A percentile compares a stretch with the other conserved stretches of the same genome.
These are phyloP conservation scores for Gracilaria gracilis DNA, from an alignment of 23 red algal species.

Conservation along the genomic window DNA sequence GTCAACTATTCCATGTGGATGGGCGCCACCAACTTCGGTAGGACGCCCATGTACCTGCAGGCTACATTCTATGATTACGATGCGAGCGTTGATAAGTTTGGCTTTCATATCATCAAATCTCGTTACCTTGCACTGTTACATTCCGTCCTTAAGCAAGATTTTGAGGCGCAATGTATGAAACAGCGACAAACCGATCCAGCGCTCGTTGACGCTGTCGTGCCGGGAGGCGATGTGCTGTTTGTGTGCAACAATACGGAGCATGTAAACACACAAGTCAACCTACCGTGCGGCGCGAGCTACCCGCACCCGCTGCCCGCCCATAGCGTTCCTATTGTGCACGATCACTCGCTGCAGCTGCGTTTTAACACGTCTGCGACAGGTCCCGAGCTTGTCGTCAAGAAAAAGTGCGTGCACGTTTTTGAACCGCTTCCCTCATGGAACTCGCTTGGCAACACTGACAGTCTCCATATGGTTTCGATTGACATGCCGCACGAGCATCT, in stretches of 20 bases:
- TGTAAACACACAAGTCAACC: background rate
- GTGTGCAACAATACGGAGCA: conserved; percentile 72
- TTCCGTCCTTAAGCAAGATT: conserved; percentile 37
- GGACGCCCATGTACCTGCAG: conserved; percentile 84
- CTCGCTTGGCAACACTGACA: conserved; percentile 9
- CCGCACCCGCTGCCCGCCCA: background rate
- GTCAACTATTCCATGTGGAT: conserved; percentile 96
- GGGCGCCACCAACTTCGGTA: conserved; percentile 84
- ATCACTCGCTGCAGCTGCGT: background rate
- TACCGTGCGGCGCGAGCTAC: conserved; percentile 11
- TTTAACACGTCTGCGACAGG: conserved; percentile 55
- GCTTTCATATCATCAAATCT: conserved; percentile 46
- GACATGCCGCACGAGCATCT: conserved; percentile 58
- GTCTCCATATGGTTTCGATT: conserved; percentile 24
- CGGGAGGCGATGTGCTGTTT: conserved; percentile 63
- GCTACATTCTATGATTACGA: conserved; percentile 92
- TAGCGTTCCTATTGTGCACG: conserved; percentile 41
- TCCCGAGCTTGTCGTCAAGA: conserved; percentile 13
- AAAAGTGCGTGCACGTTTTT: conserved; percentile 9
- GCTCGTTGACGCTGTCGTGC: conserved; percentile 12
- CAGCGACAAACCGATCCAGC: conserved; percentile 16
- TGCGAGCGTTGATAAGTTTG: conserved; percentile 88
- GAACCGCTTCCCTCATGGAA: conserved; percentile 25
- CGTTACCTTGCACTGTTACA: conserved; percentile 72
- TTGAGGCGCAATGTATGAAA: conserved; percentile 16